These are phyloP conservation scores for Botrytis fragariae DNA, from an alignment of 2,329 filamentous ascomycete species.

Conservation along the genomic window DNA sequence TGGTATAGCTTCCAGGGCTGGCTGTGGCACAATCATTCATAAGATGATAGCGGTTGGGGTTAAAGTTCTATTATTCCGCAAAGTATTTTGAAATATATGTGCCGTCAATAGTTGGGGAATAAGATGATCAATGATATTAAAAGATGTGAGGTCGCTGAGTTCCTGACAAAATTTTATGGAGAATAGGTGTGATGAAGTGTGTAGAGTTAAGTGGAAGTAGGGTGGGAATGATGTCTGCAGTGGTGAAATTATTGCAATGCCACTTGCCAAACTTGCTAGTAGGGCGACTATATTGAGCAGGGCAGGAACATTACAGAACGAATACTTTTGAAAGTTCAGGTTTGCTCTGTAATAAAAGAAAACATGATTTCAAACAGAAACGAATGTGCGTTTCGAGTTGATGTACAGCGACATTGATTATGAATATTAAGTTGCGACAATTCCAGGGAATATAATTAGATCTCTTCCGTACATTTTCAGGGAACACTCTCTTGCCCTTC, in stretches of 20 bases:
- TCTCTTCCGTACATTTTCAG: not conserved
- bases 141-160: not conserved
- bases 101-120: not conserved
- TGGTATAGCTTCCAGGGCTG: not conserved
- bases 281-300: not conserved
- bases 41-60: not conserved
- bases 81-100: not conserved
- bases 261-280: not conserved
- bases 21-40: not conserved
- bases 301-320: not conserved
- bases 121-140: not conserved
- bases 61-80: not conserved
- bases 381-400: not conserved
- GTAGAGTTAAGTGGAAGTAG: not conserved
- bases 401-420: not conserved
- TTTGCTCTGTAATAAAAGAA: not conserved
- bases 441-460: not conserved
- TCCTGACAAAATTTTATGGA: not conserved
- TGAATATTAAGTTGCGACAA: not conserved
- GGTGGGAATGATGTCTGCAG: not conserved
- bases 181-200: not conserved
- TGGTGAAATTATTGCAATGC: not conserved
- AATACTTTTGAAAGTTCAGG: not conserved
- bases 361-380: not conserved
- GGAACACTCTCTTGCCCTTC: not conserved